Conservation (phyloP, 2,329 filamentous ascomycete genomes). For the Colletotrichum sp. region DNA sequence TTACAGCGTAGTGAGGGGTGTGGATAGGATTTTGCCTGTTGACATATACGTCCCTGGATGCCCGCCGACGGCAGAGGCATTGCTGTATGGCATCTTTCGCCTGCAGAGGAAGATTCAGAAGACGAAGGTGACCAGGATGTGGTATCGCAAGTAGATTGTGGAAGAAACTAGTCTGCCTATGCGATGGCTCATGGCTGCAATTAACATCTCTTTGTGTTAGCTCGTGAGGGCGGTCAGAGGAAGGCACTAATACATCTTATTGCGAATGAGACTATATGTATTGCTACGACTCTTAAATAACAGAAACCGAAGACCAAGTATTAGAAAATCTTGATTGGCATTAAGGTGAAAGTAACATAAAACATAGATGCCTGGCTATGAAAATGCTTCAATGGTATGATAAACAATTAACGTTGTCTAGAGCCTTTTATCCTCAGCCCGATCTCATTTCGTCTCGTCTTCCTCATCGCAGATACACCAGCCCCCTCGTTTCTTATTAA, state of each 20-base stretch:
- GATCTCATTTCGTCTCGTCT: background rate
- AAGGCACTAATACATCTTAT: too few relatives aligned
- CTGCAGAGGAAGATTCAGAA: slow-evolving; percentile 77
- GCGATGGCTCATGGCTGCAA: too few relatives aligned
- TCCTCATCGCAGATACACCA: background rate
- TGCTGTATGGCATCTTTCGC: slow-evolving; percentile 75
- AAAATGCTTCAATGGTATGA: background rate
- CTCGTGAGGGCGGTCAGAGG: too few relatives aligned
- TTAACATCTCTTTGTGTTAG: too few relatives aligned
- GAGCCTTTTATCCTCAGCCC: background rate
- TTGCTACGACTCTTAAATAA: too few relatives aligned
- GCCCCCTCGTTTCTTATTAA: background rate
- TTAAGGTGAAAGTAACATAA: background rate
- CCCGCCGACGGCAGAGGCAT: slow-evolving; percentile 64
- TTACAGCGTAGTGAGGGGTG: slow-evolving; percentile 74
- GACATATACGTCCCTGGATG: slow-evolving; percentile 83
- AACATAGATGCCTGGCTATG: background rate
- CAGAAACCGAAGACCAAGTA: background rate
- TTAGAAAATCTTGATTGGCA: background rate
- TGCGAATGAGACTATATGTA: too few relatives aligned
- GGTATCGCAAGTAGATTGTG: slow-evolving; percentile 57
- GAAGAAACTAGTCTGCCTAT: too few relatives aligned
- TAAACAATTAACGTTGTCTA: background rate
- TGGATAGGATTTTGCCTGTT: slow-evolving; percentile 78
- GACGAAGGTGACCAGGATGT: slow-evolving; percentile 59